phyloP scores from a whole-genome alignment of 345 rosid species.

The Trapa bicornis region DNA sequence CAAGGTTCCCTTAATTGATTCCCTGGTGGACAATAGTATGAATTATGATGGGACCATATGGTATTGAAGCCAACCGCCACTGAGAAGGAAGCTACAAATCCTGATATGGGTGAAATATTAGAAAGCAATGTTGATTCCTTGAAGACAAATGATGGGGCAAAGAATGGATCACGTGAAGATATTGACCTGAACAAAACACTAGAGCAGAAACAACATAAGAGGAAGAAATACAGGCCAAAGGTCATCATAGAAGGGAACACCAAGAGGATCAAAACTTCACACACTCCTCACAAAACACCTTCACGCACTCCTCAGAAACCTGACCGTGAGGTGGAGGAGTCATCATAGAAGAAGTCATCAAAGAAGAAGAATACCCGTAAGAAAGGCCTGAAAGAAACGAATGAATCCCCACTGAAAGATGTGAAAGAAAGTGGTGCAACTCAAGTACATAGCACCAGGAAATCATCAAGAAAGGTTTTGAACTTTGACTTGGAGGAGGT shows the following conservation, averaged over 20 bases:
- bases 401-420: slow-evolving; percentile 20
- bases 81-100: slow-evolving; percentile 18
- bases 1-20: slow-evolving; percentile 9
- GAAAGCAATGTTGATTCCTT: slow-evolving; percentile 30
- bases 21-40: slow-evolving; percentile 8
- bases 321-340: not conserved
- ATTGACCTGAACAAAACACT: slow-evolving; percentile 68
- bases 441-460: slow-evolving; percentile 14
- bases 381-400: slow-evolving; percentile 30
- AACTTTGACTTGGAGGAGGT: slow-evolving; percentile 40
- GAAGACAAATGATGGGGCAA: slow-evolving; percentile 22
- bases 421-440: slow-evolving; percentile 8
- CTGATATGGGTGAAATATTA: slow-evolving; percentile 14
- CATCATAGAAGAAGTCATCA: slow-evolving; percentile 18
- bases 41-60: slow-evolving; percentile 20
- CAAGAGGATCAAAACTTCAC: slow-evolving; percentile 30
- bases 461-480: slow-evolving; percentile 45
- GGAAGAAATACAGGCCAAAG: slow-evolving; percentile 79
- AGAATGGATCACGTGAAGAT: slow-evolving; percentile 17
- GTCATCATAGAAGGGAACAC: slow-evolving; percentile 53
- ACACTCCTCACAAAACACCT: not conserved
- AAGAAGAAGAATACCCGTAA: slow-evolving; percentile 27
- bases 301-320: slow-evolving; percentile 7
- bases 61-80: slow-evolving; percentile 11
- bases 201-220: slow-evolving; percentile 43